phyloP scores from a whole-genome alignment of 192 early-diverging fungal species.

The Podila epigama region DNA sequence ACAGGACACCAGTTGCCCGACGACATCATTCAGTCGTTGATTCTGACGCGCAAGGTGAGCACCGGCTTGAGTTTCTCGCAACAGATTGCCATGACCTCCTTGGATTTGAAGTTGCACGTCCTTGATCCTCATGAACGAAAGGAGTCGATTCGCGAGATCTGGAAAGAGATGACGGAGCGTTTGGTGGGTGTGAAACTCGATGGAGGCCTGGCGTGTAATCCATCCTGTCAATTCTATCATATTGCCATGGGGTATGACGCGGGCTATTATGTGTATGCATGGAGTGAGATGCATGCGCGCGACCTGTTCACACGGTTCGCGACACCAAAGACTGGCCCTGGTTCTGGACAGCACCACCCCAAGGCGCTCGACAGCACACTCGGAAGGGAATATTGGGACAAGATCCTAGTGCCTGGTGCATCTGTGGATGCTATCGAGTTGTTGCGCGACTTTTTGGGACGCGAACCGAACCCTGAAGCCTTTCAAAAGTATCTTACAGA shows the following conservation, averaged over 20 bases:
- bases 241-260: constrained; percentile 46
- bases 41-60: constrained; percentile 78
- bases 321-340: no score
- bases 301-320: constrained; percentile 74
- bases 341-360: constrained; percentile 36
- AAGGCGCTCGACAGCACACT: constrained; percentile 64
- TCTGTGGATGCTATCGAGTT: constrained; percentile 76
- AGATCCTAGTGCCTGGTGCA: constrained; percentile 77
- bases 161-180: constrained; percentile 52
- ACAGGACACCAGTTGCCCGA: constrained; percentile 75
- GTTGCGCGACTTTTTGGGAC: constrained; percentile 77
- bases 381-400: constrained; percentile 78
- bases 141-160: constrained; percentile 50
- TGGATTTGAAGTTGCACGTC: constrained; percentile 81
- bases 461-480: constrained; percentile 81
- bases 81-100: constrained; percentile 80
- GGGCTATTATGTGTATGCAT: constrained; percentile 81
- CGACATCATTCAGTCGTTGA: constrained; percentile 70
- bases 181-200: constrained; percentile 34
- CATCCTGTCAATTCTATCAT: constrained; percentile 41
- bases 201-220: constrained; percentile 8
- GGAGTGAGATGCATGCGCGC: constrained; percentile 79
- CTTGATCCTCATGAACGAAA: constrained; percentile 45
- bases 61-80: constrained; percentile 77
- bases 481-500: constrained; percentile 69